Evolutionary conservation across 768 basidiomycete species (phyloP).

Genomic region (Amanita exitialis): DNA sequence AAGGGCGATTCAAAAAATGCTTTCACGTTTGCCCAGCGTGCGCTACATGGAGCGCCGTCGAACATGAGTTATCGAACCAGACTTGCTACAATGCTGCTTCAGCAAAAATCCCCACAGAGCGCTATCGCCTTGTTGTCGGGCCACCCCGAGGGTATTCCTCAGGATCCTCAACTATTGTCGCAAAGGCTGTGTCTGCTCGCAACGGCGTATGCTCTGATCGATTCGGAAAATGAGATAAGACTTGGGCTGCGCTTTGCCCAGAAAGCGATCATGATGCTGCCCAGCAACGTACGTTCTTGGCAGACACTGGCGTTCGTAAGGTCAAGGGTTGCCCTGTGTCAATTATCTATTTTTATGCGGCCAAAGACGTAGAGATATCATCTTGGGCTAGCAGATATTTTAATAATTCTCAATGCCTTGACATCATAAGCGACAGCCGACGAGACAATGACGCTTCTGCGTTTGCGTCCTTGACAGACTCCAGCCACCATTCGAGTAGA

Average conservation of each 20-base stretch:
- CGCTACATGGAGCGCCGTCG: slow-evolving; percentile 47
- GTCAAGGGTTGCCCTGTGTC: slow-evolving; percentile 3
- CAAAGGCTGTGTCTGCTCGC: slow-evolving; percentile 36
- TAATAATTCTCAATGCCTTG: slow-evolving; percentile 13
- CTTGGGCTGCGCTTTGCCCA: slow-evolving; percentile 41
- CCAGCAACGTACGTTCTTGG: slow-evolving; percentile 47
- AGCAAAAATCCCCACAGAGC: slow-evolving; percentile 27
- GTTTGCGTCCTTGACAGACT: slow-evolving; percentile 27
- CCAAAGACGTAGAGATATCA: slow-evolving; percentile 9
- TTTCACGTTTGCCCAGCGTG: slow-evolving; percentile 42
- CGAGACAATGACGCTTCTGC: slow-evolving; percentile 31
- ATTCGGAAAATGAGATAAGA: slow-evolving; percentile 8
- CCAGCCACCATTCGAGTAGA: slow-evolving; percentile 58
- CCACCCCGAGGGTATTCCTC: slow-evolving; percentile 21
- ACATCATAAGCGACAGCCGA: slow-evolving; percentile 39
- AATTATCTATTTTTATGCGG: background rate
- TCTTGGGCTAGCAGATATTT: slow-evolving; percentile 2
- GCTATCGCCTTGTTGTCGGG: slow-evolving; percentile 39
- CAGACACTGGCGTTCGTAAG: slow-evolving; percentile 47
- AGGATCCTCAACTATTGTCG: slow-evolving; percentile 13
- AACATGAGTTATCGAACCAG: slow-evolving; percentile 35
- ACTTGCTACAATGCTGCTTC: slow-evolving; percentile 47
- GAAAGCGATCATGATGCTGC: slow-evolving; percentile 52
- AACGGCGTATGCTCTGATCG: slow-evolving; percentile 25
- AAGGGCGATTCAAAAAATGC: slow-evolving; percentile 45